Evolutionary conservation across 2,329 filamentous ascomycete species (phyloP), one percentile per base, ranked within the genome.

Genomic region (Chaetomium globosum): DNA sequence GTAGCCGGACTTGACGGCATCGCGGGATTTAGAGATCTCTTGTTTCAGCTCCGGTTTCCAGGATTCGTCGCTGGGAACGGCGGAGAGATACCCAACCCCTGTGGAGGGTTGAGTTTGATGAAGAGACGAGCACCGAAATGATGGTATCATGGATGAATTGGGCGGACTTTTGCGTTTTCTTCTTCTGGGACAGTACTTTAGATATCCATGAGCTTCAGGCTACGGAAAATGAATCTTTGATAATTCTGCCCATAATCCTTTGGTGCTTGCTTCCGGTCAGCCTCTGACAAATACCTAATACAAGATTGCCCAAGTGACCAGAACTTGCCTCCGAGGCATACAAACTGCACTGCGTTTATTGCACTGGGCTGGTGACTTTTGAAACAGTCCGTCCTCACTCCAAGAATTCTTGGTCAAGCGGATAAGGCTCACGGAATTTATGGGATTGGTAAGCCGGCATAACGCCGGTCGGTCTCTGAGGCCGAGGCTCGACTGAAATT

Each of bases 391-490:
- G n/a, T 43, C 16, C 16, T 43, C 39, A 43, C 39, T 19, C 16
- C 39, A 43, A 43, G 16, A 43, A n/a, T n/a, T n/a, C 16, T n/a
- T n/a, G 16, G 16, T 7, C 10, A 7, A 13, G 7, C 19, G 26
- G 31, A n/a, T 12, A 8, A 21, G 7, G 53, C 43, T 66, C 67
- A 68, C 69, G 31, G 51, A 39, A 12, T 60, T 60, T 65, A 59
- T 65, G 63, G 61, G 56, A 66, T 62, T 65, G 75, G 75, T 77
- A 86, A 87, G 86, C 86, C 86, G 87, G 87, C 86, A 85, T 79
- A 19, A 75, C 76, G 86, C 87, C 87, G 86, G 86, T 89, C 87
- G 87, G 87, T 85, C 87, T 89, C 86, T 88, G 78, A 87, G 86
- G 87, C 87, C 87, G 87, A 79, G 81, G 85, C 86, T 67, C 80